phyloP scores from a whole-genome alignment of 768 basidiomycete species.

The Rhizopogon salebrosus region DNA sequence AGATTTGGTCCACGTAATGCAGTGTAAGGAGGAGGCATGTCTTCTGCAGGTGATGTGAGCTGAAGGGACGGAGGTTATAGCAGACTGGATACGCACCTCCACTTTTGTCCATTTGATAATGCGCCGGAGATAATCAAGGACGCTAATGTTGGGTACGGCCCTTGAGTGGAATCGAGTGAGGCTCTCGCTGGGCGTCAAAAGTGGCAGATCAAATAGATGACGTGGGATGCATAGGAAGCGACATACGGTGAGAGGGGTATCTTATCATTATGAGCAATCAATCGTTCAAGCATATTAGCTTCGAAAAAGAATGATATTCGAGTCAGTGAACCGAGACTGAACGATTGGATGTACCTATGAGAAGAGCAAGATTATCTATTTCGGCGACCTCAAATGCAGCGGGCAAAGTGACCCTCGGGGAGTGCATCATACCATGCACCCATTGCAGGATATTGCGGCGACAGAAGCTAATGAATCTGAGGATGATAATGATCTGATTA shows the following conservation, averaged over 20 bases:
- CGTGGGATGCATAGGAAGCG: constrained; percentile 8
- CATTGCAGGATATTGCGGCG: constrained; percentile 50
- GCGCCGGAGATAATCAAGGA: constrained; percentile 90
- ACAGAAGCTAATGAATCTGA: neutral
- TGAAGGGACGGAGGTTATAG: neutral
- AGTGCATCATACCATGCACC: constrained; percentile 75
- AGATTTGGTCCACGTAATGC: constrained; percentile 93
- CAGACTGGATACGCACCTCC: constrained; percentile 55
- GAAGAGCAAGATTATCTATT: constrained; percentile 77
- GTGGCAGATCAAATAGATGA: constrained; percentile 10
- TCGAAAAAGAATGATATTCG: constrained; percentile 17
- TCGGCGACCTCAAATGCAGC: constrained; percentile 79
- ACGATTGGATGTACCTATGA: constrained; percentile 60
- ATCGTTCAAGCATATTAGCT: constrained; percentile 96
- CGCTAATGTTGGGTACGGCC: constrained; percentile 79
- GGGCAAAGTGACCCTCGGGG: constrained; percentile 75
- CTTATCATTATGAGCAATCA: constrained; percentile 94
- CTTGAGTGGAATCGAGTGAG: constrained; percentile 97
- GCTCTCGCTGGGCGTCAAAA: constrained; percentile 53
- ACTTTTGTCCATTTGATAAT: constrained; percentile 95
- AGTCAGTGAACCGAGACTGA: constrained; percentile 15
- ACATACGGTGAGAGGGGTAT: constrained; percentile 85
- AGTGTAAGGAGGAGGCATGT: constrained; percentile 77
- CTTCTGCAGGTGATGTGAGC: constrained; percentile 42
- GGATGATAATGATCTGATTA: neutral